Conservation (phyloP, 2,329 filamentous ascomycete species). For the Ustulina deusta region DNA sequence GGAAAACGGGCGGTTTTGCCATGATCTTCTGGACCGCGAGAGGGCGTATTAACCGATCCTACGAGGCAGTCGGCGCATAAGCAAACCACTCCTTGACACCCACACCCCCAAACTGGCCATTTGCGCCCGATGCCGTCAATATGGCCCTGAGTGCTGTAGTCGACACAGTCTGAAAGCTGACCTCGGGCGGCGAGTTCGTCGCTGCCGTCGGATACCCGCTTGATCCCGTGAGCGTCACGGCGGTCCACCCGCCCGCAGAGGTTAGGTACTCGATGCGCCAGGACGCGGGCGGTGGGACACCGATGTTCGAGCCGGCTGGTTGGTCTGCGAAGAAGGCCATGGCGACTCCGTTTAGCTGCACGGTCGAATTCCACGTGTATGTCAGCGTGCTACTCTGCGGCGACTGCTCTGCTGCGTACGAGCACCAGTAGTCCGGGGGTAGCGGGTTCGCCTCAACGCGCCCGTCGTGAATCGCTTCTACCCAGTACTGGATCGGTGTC, state of each 20-base stretch:
- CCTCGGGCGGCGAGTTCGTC: constrained; percentile 47
- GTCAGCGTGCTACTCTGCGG: constrained; percentile 50
- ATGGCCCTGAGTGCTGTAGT: constrained; percentile 45
- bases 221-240: constrained; percentile 42
- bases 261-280: constrained; percentile 48
- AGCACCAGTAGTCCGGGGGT: constrained; percentile 55
- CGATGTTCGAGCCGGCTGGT: constrained; percentile 47
- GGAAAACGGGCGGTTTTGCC: not conserved
- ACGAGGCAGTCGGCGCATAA: constrained; percentile 37
- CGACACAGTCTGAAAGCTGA: constrained; percentile 46
- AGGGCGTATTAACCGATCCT: not conserved
- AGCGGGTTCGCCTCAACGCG: constrained; percentile 50
- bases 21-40: not conserved
- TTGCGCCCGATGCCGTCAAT: constrained; percentile 44
- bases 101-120: constrained; percentile 42
- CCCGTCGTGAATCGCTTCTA: constrained; percentile 52
- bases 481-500: constrained; percentile 56
- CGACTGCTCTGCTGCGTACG: constrained; percentile 50
- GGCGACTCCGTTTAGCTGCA: constrained; percentile 49
- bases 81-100: constrained; percentile 49
- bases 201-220: constrained; percentile 46
- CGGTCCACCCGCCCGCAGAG: constrained; percentile 41
- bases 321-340: constrained; percentile 52
- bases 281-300: constrained; percentile 48
- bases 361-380: constrained; percentile 49